Evolutionary conservation across 257 asterid species (phyloP).

Genomic region (Buddleja alternifolia): DNA sequence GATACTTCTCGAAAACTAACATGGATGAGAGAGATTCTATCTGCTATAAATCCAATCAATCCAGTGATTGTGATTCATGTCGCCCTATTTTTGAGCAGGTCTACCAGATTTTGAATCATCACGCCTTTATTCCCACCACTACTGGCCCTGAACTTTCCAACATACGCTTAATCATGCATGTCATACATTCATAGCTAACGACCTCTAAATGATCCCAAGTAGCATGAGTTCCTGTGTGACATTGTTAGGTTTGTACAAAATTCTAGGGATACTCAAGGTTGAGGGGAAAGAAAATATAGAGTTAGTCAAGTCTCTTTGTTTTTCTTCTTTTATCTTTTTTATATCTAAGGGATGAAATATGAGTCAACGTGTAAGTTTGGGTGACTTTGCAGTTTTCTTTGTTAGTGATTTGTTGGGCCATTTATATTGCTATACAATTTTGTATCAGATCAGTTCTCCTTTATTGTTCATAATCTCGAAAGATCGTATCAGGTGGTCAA

Average conservation of each 20-base stretch:
- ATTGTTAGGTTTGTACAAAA: constrained; percentile 29
- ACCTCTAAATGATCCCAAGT: constrained; percentile 52
- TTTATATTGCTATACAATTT: constrained; percentile 27
- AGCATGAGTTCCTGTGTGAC: not conserved
- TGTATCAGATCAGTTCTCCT: too few species aligned
- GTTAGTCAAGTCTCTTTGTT: constrained; percentile 7
- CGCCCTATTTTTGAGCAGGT: constrained; percentile 94
- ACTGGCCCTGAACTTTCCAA: constrained; percentile 51
- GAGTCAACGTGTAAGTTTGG: constrained; percentile 15
- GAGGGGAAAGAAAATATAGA: constrained; percentile 5
- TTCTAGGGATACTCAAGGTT: constrained; percentile 19
- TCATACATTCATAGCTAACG: constrained; percentile 87
- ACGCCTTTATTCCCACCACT: constrained; percentile 62
- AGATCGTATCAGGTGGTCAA: too few species aligned
- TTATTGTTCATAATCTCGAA: too few species aligned
- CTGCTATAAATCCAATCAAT: constrained; percentile 79
- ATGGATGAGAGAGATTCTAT: constrained; percentile 87
- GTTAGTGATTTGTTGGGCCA: constrained; percentile 15
- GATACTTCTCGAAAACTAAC: constrained; percentile 68
- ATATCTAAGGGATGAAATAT: not conserved
- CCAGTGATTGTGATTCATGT: constrained; percentile 75
- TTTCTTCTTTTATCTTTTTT: not conserved
- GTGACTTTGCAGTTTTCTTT: not conserved
- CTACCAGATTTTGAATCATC: constrained; percentile 74
- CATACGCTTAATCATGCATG: constrained; percentile 85